Base-by-base conservation (phyloP, 2,329 filamentous ascomycete genomes). In the Escovopsis sp. region DNA sequence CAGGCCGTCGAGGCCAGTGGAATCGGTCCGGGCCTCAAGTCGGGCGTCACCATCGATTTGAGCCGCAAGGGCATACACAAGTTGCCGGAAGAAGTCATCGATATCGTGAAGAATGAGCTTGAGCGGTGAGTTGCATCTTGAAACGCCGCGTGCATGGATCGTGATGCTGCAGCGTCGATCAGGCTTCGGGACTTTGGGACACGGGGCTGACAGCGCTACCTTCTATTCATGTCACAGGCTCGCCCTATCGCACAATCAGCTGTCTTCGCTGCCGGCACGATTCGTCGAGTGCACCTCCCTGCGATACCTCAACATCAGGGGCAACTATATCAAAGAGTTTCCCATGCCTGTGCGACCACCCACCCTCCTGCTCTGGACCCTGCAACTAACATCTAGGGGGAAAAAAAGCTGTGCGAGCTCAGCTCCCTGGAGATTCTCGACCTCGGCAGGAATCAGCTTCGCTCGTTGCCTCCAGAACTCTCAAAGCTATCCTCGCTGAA, bases 371-470 rank as follows among this genome's bases (percentile, higher is more conserved):
- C 41, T 12, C 39, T 29, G 12, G 33, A 31, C 31, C 24, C 11
- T n/a, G 20, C 29, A 13, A 32, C 14, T 33, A 16, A 13, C 34
- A 24, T 30, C 53, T 58, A 45, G 57, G 20, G 4, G 20, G 20
- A 45, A 39, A 41, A 29, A 16, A 56, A 94, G 87, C 75, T 96
- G 44, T 88, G 89, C 57, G 79, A 87, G 59, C 71, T 96, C 47
- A 80, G 76, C 40, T 83, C 86, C 30, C 74, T 96, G 42, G 88
- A 96, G 62, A 94, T 95, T 45, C 74, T 96, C 46, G 89, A 96
- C 62, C 72, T 96, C 42, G 88, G 87, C 57, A 77, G 84, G 52
- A 96, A 96, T 58, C 85, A 82, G 58, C 78, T 96, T 46, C 75
- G 74, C 38, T 67, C 74, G 9, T 71, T 96, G 2, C 87, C 89